Base-by-base conservation (phyloP, 441 rosid species). In the Theobroma grandiflorum region DNA sequence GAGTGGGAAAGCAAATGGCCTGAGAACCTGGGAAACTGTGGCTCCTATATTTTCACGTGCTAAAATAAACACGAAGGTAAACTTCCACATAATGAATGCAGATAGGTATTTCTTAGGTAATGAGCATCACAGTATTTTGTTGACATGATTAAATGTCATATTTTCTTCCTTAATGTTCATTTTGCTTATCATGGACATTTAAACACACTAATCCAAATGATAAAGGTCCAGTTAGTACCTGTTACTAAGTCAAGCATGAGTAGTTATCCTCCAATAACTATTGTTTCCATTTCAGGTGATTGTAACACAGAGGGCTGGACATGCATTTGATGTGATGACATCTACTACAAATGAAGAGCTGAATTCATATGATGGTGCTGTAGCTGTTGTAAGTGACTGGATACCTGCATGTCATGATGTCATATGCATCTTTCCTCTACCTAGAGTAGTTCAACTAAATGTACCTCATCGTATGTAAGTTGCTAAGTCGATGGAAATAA, bases 1-100 rank as follows among this genome's bases (percentile, higher is more conserved):
- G 91, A 96, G 98, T 79, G 98, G 98, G 79, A 96, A 94, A 84
- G 91, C 84, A 68, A 89, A 83, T 87, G 98, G 98, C 64, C 43
- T 81, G 77, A 87, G 72, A 80, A 89, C 87, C 43, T 96, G 98
- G 99, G 97, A 92, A 83, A 85, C 85, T 52, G 97, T 96, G 76
- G 91, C 97, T 84, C 92, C 93, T 72, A 83, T 96, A 71, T 96
- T 96, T 80, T 65, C 82, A 12, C 87, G 81, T 66, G 95, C 99
- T 70, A 89, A 89, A 83, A 89, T 96, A 70, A 85, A 86, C 74
- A 89, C 95, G 0, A 92, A 91, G 95, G 99, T 96, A 58, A 78
- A 55, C 50, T 68, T 52, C 71, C 38, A 64, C 55, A 49, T 80
- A 22, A 16, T 55, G 71, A 37, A 49, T 67, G 43, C 9, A 53